These are phyloP conservation scores for Microcos paniculata DNA, from an alignment of 345 rosid genomes.

Conservation along the genomic window DNA sequence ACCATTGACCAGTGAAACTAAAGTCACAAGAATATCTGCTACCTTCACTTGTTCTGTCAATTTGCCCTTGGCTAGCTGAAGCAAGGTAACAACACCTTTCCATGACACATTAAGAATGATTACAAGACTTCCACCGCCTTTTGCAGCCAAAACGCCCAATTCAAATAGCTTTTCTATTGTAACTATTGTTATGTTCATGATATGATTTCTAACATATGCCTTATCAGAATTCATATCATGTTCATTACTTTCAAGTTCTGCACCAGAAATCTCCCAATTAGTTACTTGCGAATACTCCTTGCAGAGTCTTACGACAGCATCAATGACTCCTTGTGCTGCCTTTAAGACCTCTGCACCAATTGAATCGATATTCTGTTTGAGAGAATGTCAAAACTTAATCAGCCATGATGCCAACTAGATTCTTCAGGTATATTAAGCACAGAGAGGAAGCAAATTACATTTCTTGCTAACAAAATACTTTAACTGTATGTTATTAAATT, in stretches of 20 bases:
- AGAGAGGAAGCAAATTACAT: not conserved
- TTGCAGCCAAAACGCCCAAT: conserved; percentile 74
- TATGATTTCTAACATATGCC: conserved; percentile 34
- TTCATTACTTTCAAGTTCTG: conserved; percentile 28
- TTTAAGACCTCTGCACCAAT: conserved; percentile 54
- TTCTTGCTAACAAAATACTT: conserved; percentile 3
- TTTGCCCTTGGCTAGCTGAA: conserved; percentile 63
- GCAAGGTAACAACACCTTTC: conserved; percentile 89
- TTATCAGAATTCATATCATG: conserved; percentile 27
- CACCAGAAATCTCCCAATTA: conserved; percentile 36
- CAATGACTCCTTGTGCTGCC: conserved; percentile 60
- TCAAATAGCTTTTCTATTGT: conserved; percentile 61
- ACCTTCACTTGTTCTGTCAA: conserved; percentile 44
- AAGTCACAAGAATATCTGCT: conserved; percentile 61
- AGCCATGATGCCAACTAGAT: conserved; percentile 12
- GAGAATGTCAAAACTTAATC: conserved; percentile 1
- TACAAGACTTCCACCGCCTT: conserved; percentile 82
- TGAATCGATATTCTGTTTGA: conserved; percentile 56
- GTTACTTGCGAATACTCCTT: conserved; percentile 47
- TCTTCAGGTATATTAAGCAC: conserved; percentile 9
- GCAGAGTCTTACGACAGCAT: conserved; percentile 58
- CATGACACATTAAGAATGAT: conserved; percentile 82
- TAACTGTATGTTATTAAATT: not conserved
- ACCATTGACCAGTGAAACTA: conserved; percentile 57
- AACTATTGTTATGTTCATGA: conserved; percentile 41